Base-by-base conservation (phyloP, 2,329 filamentous ascomycete genomes). In the Colletotrichum scovillei region DNA sequence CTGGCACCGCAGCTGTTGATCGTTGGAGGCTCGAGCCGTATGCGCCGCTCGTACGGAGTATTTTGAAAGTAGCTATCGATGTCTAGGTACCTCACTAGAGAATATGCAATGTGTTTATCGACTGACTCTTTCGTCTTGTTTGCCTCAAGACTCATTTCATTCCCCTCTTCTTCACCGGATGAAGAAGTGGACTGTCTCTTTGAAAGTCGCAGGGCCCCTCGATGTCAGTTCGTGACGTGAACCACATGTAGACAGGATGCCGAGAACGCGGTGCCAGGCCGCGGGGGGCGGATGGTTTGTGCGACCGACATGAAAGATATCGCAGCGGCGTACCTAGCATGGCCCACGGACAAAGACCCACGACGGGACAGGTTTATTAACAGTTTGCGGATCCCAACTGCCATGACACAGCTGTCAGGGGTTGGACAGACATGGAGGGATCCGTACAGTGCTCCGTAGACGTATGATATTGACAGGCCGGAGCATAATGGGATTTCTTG, bases 281-380 rank as follows among this genome's bases (percentile, higher is more conserved):
- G 30, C 32, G 19, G 42, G 35, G 57, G 12, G 28, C 58, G 14
- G 57, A 67, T 30, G 63, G 56, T 55, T 59, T 24, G 63, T 57
- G 52, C 30, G 69, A 58, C 58, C n/a, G 49, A 53, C 16, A 68
- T 38, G 49, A 49, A 49, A 68, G 38, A 72, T 63, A 62, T 53
- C 62, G 30, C 30, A n/a, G 32, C 62, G 26, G 42, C 55, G 28
- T 42, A 65, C 58, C 60, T 19, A 53, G 58, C 12, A 11, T 42
- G 69, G 32, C 19, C 32, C 56, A 67, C 56, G 68, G 26, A 56
- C 30, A 30, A 32, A 35, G 49, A 63, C 58, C 57, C 65, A 35
- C 28, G 55, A 55, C 24, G 66, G 65, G 42, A 59, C 59, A 70
- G 58, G 42, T 28, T 59, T 38, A 69, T 73, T 64, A 55, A 55